phyloP scores from a whole-genome alignment of 352 stramenopile genomes.

The Globisporangium mamillatum region DNA sequence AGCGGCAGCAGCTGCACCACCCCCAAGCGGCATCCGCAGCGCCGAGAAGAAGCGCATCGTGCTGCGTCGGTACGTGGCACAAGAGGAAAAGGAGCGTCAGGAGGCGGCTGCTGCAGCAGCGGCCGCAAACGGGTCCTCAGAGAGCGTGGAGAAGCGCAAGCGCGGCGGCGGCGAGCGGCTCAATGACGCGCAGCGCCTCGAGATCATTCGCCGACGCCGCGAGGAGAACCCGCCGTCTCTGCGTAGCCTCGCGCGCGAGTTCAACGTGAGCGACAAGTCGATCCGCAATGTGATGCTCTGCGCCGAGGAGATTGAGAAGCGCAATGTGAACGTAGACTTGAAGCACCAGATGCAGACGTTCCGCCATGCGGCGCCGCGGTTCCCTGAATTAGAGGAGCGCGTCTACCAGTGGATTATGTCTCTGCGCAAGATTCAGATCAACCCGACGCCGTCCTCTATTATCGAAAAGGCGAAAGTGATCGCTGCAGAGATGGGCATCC shows the following conservation, averaged over 20 bases:
- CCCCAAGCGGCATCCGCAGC: not conserved
- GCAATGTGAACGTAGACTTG: slow-evolving; percentile 15
- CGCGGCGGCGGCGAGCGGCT: slow-evolving; percentile 16
- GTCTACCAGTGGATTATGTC: slow-evolving; percentile 15
- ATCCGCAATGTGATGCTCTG: slow-evolving; percentile 19
- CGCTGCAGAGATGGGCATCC: slow-evolving; percentile 14
- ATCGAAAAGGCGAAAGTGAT: slow-evolving; percentile 15
- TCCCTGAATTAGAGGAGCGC: slow-evolving; percentile 15
- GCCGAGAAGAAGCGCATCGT: slow-evolving; percentile 15
- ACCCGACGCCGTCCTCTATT: slow-evolving; percentile 12
- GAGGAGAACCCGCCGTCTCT: slow-evolving; percentile 20
- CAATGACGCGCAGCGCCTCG: slow-evolving; percentile 20
- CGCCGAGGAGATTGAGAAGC: slow-evolving; percentile 15
- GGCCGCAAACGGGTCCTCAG: not conserved
- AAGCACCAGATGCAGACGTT: slow-evolving; percentile 16
- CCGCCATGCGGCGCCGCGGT: slow-evolving; percentile 12
- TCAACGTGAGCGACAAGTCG: slow-evolving; percentile 19
- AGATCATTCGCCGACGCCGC: slow-evolving; percentile 17
- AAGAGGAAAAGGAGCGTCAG: slow-evolving; percentile 14
- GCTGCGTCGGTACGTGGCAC: slow-evolving; percentile 14
- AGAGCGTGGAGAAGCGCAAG: slow-evolving; percentile 14
- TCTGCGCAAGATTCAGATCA: slow-evolving; percentile 5
- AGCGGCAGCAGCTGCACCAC: not conserved
- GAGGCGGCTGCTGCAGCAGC: not conserved
- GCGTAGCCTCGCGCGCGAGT: slow-evolving; percentile 17